Evolutionary conservation across 345 rosid genomes (phyloP), one percentile per base, ranked within the genome.

Genomic region (Pistacia integerrima): DNA sequence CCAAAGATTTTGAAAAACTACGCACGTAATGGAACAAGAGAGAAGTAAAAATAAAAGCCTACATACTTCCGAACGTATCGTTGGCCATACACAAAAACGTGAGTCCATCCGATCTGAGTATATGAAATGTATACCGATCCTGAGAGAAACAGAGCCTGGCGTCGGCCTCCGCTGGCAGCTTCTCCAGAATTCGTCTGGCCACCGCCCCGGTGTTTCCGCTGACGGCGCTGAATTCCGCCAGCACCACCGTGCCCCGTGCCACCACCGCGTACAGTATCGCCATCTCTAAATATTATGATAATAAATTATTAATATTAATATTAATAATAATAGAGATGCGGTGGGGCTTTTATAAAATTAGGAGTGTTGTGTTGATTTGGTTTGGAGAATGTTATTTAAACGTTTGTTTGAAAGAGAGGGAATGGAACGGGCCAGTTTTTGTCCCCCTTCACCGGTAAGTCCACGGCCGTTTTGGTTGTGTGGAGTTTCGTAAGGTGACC

Each of bases 151-250:
- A 96, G 18, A 92, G 87, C 81, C 97, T 84, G 41, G 93, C 83
- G 61, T 93, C 93, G 67, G 88, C 85, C 78, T 79, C 94, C 65
- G 80, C 78, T 25, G 92, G 97, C 8, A 96, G 91, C 82, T 91
- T 96, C 91, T 96, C 97, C 41, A 96, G 88, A 77, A 96, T 90
- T 87, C 98, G 85, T 33, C 99, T 79, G 11, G 90, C 89, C 48
- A 96, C 95, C 16, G 98, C 95, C 73, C 97, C 98, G 1, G 93
- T 77, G 84, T 96, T 96, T 57, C 99, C 99, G 8, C 97, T 88
- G 65, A 92, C 98, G 52, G 97, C 99, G 84, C 95, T 93, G 87
- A 96, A 96, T 83, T 96, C 99, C 33, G 99, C 94, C 67, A 96
- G 84, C 28, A 92, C 94, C 75, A 96, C 97, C 80, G 97, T 94